Evolutionary conservation across 768 basidiomycete genomes (phyloP), one percentile per base, ranked within the genome.

Genomic region (Boletus vinaceobasis): DNA sequence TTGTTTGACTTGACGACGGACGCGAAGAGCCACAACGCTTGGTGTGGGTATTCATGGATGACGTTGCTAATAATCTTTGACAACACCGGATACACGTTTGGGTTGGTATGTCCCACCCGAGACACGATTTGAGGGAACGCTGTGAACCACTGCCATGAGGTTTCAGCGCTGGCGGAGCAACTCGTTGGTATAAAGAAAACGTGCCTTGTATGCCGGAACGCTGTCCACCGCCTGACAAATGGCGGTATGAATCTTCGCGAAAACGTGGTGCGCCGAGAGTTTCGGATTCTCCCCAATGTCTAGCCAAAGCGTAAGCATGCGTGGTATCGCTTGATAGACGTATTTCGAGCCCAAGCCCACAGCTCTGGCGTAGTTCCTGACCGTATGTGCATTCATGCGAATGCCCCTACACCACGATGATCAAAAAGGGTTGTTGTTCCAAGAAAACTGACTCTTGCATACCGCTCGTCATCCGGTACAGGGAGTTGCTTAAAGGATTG

Each of bases 111-210:
- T 13, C 87, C 88, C 32, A 99, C 87, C 8, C 97, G 84, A 14
- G 96, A 98, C 14, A 95, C 93, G 49, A 98, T 91, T 76, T 98
- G 97, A 4, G 95, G 94, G 59, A 98, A 95, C 1, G 93, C 95
- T 0, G 90, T 94, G 61, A 85, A 89, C 93, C 96, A 98, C 94
- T 98, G 44, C 15, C 48, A 43, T 23, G 5, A 48, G 57, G 27
- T 5, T 40, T 67, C 42, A 57, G 42, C 52, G 40, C 60, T 42
- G 27, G 42, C 32, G 11, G 32, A 52, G 19, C 6, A 10, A 7
- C n/a, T 15, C 9, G n/a, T 17, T 32, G 8, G 7, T 43, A 35
- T 38, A 44, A 43, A n/a, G 15, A 35, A 7, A 15, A 53, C 74
- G 55, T 50, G 85, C 95, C 76, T 95, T 95, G 73, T 90, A 98